Evolutionary conservation across 176 grass and related monocot species (phyloP).

Genomic region (Elaeis guineensis): DNA sequence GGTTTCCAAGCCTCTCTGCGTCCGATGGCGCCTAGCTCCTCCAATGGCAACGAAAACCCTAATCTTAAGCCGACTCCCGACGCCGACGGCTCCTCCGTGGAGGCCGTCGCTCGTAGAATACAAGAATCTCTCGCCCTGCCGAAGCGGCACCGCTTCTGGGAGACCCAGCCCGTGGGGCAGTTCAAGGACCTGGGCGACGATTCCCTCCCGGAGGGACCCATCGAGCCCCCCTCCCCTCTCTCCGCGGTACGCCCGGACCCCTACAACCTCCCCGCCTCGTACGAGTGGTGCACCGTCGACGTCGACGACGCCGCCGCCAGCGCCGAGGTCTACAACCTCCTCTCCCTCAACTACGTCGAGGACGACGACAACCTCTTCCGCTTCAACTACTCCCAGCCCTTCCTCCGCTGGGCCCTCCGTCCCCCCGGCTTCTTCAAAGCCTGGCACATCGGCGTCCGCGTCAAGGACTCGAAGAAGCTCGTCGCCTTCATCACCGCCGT

Average conservation of each 20-base stretch:
- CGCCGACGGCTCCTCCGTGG: not conserved
- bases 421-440: conserved; percentile 63
- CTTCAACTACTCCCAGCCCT: conserved; percentile 91
- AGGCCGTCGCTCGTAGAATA: conserved; percentile 42
- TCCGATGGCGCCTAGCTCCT: not conserved
- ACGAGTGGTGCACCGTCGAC: conserved; percentile 97
- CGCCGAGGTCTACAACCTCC: conserved; percentile 73
- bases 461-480: conserved; percentile 76
- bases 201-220: conserved; percentile 57
- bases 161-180: conserved; percentile 93
- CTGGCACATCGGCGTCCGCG: too few species aligned
- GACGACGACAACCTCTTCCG: conserved; percentile 99
- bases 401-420: conserved; percentile 91
- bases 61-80: too few species aligned
- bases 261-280: conserved; percentile 66
- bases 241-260: conserved; percentile 79
- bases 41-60: not conserved
- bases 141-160: conserved; percentile 90
- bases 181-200: conserved; percentile 61
- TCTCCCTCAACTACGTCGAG: conserved; percentile 95
- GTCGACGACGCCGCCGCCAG: conserved; percentile 71
- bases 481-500: conserved; percentile 96
- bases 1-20: too few species aligned
- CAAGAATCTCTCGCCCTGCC: conserved; percentile 56
- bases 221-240: conserved; percentile 59